Percentiles rank a stretch among this genome's conserved stretches.
These are phyloP conservation scores for Pythium angustatum DNA, from an alignment of 352 stramenopile species.

Conservation along the genomic window DNA sequence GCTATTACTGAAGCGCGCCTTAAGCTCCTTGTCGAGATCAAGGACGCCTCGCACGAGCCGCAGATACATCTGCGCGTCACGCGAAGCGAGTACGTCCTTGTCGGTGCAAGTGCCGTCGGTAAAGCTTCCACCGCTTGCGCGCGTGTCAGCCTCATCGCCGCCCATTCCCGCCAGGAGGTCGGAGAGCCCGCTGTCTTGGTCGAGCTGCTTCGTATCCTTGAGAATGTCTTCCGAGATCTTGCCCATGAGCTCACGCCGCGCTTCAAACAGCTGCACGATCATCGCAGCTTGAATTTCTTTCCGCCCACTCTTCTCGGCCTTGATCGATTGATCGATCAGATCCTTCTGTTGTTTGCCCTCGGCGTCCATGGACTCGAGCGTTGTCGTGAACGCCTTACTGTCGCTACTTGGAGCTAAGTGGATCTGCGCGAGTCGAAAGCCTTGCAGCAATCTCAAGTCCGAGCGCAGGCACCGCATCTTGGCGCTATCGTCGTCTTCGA, in stretches of 20 bases:
- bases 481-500: constrained; percentile 49
- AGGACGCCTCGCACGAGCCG: constrained; percentile 55
- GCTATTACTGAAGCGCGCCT: constrained; percentile 33
- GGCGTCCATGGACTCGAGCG: constrained; percentile 9
- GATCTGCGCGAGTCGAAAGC: constrained; percentile 54
- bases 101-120: constrained; percentile 24
- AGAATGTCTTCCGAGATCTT: constrained; percentile 74
- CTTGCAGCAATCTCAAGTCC: constrained; percentile 58
- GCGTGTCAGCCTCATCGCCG: neutral
- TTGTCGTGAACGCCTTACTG: constrained; percentile 23
- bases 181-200: constrained; percentile 40
- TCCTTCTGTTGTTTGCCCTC: constrained; percentile 41
- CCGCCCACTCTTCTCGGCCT: constrained; percentile 60
- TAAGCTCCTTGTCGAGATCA: constrained; percentile 56
- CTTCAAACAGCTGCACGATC: constrained; percentile 65
- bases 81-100: constrained; percentile 63
- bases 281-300: constrained; percentile 43
- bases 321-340: constrained; percentile 60
- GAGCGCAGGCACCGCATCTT: constrained; percentile 38
- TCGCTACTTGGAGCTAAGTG: constrained; percentile 28
- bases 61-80: constrained; percentile 71
- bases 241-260: constrained; percentile 63
- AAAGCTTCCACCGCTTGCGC: neutral
- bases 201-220: constrained; percentile 60
- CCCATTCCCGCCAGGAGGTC: neutral